Evolutionary conservation across 164 flowering plant genomes (phyloP), one percentile per base, ranked within the genome.

Genomic region (Macadamia tetraphylla): DNA sequence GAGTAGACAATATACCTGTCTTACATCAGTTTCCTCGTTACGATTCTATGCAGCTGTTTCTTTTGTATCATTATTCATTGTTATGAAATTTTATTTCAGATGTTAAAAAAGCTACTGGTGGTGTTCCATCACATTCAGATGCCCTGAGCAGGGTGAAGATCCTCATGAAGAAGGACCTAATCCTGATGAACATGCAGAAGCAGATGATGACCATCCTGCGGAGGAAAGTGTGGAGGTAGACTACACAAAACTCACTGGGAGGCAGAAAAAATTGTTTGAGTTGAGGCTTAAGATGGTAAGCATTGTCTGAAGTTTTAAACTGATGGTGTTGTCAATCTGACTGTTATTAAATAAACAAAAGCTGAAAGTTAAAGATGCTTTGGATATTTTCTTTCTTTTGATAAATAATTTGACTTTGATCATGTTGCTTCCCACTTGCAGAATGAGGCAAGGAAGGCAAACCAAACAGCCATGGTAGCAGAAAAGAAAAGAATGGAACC

Each of bases 371-470:
- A 32, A 43, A 32, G n/a, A 0, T 52, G 62, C 31, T 69, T 62
- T 35, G 40, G 40, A 9, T 29, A n/a, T 65, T 44, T 1, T 32
- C 23, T 30, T 12, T 35, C 9, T 66, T 53, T 64, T 2, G 40
- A 35, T 35, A 35, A 35, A 35, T 13, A 1, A 6, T 3, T 52
- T 13, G 15, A 66, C 11, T 74, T 61, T 31, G 31, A 9, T 68
- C 40, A 35, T 35, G 6, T 13, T 56, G 3, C 42, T 10, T 73
- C 76, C 40, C 40, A 35, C 40, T 35, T 35, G 81, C 82, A 94
- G 99, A 89, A 89, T 80, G 89, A 87, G 74, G 97, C 95, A 57
- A 87, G 89, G 80, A 94, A 94, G 75, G 91, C 91, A 57, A 94
- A 94, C 80, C 97, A 94, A 79, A 79, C 72, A 35, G 97, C 88